These are phyloP conservation scores for Phytophthora sansomeana DNA, from an alignment of 352 stramenopile genomes.

Conservation along the genomic window DNA sequence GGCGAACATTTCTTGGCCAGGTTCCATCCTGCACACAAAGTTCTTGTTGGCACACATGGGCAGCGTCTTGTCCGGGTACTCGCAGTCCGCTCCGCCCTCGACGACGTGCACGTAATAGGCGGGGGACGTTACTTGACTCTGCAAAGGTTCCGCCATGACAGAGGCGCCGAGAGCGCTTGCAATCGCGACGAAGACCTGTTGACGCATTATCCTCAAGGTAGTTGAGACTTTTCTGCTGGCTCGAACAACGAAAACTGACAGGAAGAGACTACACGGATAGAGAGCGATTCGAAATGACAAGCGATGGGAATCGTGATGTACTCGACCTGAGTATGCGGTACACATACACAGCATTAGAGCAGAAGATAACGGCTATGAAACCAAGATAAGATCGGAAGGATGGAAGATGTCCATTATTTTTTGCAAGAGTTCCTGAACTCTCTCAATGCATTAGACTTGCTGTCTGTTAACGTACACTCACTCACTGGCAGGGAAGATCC, in stretches of 20 bases:
- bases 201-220: conserved; percentile 17
- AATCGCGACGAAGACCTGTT: conserved; percentile 8
- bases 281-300: conserved; percentile 3
- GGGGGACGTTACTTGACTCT: background rate
- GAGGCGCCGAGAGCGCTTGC: conserved; percentile 6
- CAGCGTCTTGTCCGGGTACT: conserved; percentile 27
- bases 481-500: conserved; percentile 1
- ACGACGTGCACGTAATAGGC: conserved; percentile 47
- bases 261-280: conserved; percentile 3
- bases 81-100: conserved; percentile 36
- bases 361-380: background rate
- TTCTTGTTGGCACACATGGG: conserved; percentile 55
- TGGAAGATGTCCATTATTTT: background rate
- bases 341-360: conserved; percentile 5
- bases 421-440: background rate
- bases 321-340: background rate
- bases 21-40: conserved; percentile 61
- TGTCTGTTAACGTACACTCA: conserved; percentile 24
- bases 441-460: conserved; percentile 9
- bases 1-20: conserved; percentile 48
- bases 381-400: conserved; percentile 18
- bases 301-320: background rate
- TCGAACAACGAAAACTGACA: conserved; percentile 10
- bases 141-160: conserved; percentile 3
- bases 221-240: conserved; percentile 15